Evolutionary conservation across 1,139 yeast species (phyloP).

Genomic region (Pneumocystis sp.): DNA sequence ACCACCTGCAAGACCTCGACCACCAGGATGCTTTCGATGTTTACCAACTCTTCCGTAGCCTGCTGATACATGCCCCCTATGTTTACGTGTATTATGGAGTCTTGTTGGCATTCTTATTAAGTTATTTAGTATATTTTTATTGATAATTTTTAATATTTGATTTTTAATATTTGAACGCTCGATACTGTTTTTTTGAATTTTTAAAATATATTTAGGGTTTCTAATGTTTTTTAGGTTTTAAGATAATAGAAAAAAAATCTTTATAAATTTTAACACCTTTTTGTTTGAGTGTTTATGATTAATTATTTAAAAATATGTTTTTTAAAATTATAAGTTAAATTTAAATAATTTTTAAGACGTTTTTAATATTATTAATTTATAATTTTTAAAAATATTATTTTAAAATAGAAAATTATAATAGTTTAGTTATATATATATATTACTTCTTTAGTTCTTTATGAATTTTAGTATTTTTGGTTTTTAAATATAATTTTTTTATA

Average conservation of each 20-base stretch:
- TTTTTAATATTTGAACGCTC: background rate
- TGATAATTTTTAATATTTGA: background rate
- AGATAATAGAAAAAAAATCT: background rate
- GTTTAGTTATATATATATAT: no score
- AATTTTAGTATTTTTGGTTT: no score
- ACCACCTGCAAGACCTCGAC: constrained; percentile 99
- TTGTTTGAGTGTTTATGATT: no score
- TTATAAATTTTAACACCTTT: background rate
- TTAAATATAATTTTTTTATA: no score
- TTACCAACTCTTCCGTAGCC: constrained; percentile 99
- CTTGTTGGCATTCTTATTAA: constrained; percentile 76
- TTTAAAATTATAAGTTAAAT: no score
- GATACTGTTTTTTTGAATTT: background rate
- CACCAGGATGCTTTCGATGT: constrained; percentile 99
- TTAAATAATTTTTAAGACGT: no score
- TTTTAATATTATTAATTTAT: no score
- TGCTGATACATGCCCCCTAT: constrained; percentile 99
- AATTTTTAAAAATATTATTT: no score
- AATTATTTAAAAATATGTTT: no score
- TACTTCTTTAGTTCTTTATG: no score
- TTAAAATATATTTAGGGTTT: background rate
- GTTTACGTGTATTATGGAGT: constrained; percentile 98
- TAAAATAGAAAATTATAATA: no score
- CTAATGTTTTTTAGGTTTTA: background rate
- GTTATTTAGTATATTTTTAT: constrained; percentile 14